phyloP scores from a whole-genome alignment of 805 yeast species.

The Starmerella cellae region DNA sequence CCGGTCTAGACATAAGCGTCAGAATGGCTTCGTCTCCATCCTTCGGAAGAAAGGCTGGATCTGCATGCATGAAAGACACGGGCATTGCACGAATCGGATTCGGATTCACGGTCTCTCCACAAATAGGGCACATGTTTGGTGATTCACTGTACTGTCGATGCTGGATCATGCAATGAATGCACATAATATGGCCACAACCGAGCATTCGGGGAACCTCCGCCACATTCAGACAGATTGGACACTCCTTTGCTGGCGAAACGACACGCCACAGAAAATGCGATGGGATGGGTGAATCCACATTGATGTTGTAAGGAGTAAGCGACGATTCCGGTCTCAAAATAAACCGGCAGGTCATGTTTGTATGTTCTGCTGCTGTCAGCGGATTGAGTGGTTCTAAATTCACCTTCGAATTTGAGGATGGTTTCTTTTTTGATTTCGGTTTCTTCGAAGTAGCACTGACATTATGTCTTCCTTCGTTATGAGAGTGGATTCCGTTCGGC shows the following conservation, averaged over 20 bases:
- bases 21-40: constrained; percentile 19
- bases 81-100: constrained; percentile 7
- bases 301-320: constrained; percentile 37
- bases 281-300: constrained; percentile 38
- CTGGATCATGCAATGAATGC: constrained; percentile 67
- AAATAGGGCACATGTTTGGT: constrained; percentile 20
- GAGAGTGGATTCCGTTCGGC: neutral
- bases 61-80: constrained; percentile 17
- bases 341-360: constrained; percentile 75
- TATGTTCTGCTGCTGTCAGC: constrained; percentile 25
- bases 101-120: constrained; percentile 14
- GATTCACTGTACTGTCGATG: constrained; percentile 37
- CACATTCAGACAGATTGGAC: constrained; percentile 82
- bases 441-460: neutral
- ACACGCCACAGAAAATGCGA: constrained; percentile 53
- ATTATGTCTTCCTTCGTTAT: neutral
- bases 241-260: constrained; percentile 55
- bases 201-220: constrained; percentile 92
- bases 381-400: constrained; percentile 2
- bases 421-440: neutral
- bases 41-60: constrained; percentile 15
- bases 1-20: constrained; percentile 14
- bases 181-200: constrained; percentile 84
- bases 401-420: neutral
- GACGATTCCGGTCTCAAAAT: constrained; percentile 53